Base-by-base conservation (phyloP, 495 filamentous ascomycete species). In the Lasiosphaeriaceae sp. region DNA sequence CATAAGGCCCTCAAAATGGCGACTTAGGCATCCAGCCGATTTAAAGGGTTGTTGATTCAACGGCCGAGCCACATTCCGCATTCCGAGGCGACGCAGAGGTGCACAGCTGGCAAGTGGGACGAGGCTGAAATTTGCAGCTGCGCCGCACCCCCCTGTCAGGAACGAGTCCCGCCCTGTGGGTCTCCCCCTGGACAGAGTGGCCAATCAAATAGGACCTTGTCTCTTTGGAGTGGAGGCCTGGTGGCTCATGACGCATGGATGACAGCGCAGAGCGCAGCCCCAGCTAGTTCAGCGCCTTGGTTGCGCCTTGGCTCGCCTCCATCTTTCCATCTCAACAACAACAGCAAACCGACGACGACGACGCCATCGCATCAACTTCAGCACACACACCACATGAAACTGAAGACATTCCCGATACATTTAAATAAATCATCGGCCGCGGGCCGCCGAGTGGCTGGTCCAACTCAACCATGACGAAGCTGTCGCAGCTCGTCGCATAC, bases 401-500 rank as follows among this genome's bases (percentile, higher is more conserved):
- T 5, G 9, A 23, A 47, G 11, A 20, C 3, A 12, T 4, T 9
- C 26, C 9, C 26, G 4, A 3, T 31, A 31, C 26, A 31, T 31
- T 31, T 9, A 31, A 31, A 6, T 6, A 22, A 26, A 26, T 22
- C 7, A 2, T 59, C 31, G 24, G 23, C 41, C 22, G n/a, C 43
- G 37, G 26, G 69, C 69, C 67, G 69, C 61, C 50, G 65, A 62
- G 69, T 65, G 67, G 69, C 64, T 47, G 22, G 46, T 47, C 34
- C 9, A 31, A 31, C 34, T 5, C 35, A 19, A 60, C 57, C 45
- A 72, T 72, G 70, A 59, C 61, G 44, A 67, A 60, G 56, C 54
- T 67, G 34, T 58, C 60, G 50, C 55, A 60, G 53, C 68, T 77
- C 60, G 58, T 73, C 64, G 70, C 63, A 39, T 57, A 63, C 43